phyloP scores from a whole-genome alignment of 225 moss, liverwort and hornwort genomes.

The Neckera pumila region DNA sequence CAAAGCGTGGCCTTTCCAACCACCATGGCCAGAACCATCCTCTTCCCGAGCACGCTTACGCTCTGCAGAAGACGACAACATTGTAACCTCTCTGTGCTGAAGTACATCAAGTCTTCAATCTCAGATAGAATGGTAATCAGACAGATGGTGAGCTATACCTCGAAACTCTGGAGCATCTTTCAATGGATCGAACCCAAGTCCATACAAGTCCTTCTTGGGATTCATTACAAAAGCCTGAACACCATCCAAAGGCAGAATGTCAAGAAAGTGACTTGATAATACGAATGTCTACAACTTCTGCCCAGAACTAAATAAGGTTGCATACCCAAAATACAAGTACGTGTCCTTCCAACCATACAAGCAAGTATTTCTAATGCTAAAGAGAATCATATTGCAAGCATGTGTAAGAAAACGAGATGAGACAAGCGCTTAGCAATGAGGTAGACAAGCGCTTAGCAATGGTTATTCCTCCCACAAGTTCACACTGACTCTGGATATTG shows the following conservation, averaged over 20 bases:
- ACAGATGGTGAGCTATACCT: slow-evolving; percentile 17
- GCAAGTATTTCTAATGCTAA: not conserved
- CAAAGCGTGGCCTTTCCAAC: slow-evolving; percentile 44
- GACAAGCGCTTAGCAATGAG: too few relatives aligned
- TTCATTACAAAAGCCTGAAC: slow-evolving; percentile 46
- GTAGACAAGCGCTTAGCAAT: not conserved
- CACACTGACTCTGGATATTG: not conserved
- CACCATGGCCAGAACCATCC: slow-evolving; percentile 36
- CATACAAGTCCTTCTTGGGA: slow-evolving; percentile 62
- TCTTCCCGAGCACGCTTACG: slow-evolving; percentile 46
- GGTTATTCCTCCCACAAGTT: not conserved
- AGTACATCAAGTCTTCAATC: not conserved
- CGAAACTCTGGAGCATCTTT: slow-evolving; percentile 73
- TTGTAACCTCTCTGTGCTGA: not conserved
- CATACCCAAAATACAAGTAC: not conserved
- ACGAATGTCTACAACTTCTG: not conserved
- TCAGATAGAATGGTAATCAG: not conserved
- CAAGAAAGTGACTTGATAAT: not conserved
- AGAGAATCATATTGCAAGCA: not conserved
- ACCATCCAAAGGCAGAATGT: slow-evolving; percentile 2
- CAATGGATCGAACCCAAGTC: slow-evolving; percentile 75
- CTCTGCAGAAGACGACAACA: slow-evolving; percentile 25
- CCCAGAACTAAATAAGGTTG: not conserved
- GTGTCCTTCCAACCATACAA: not conserved
- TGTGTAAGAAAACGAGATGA: not conserved